Percentiles rank a stretch among this genome's conserved stretches.
Evolutionary conservation across 306 rosid species (phyloP).

Genomic region (Medicago ruthenica): DNA sequence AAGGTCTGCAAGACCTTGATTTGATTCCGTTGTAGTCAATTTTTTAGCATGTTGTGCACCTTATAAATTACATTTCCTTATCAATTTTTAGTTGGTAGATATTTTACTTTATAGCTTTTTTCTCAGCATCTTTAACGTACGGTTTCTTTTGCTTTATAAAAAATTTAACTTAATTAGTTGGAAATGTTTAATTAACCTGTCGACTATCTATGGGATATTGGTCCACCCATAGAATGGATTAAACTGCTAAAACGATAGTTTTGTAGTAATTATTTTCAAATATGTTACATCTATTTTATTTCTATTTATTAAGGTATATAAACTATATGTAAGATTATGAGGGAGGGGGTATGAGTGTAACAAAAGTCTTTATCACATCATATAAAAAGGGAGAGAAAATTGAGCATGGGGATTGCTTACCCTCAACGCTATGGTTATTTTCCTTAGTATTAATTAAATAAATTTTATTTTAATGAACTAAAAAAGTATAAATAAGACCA

Average conservation of each 20-base stretch:
- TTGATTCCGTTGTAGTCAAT: constrained; percentile 25
- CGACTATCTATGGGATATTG: background rate
- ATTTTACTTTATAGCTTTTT: constrained; percentile 36
- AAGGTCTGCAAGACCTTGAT: constrained; percentile 27
- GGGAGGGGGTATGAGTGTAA: no score
- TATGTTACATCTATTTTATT: no score
- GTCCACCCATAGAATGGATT: constrained; percentile 18
- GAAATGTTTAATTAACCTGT: constrained; percentile 20
- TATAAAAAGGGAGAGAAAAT: no score
- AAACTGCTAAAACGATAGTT: background rate
- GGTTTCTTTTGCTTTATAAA: constrained; percentile 43
- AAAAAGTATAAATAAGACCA: no score
- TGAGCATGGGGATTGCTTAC: no score
- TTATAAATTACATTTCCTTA: constrained; percentile 26
- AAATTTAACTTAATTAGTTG: constrained; percentile 18
- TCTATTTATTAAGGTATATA: no score
- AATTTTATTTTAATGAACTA: background rate
- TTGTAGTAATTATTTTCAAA: background rate
- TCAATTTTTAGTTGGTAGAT: constrained; percentile 19
- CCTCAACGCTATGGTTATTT: no score
- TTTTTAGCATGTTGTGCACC: constrained; percentile 18
- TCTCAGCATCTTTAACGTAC: constrained; percentile 42
- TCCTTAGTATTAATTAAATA: no score
- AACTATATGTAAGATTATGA: background rate
- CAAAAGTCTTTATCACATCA: no score